Percentiles rank a stretch among this genome's conserved stretches.
phyloP scores from a whole-genome alignment of 768 basidiomycete species.

The Tephrocybe sp. region DNA sequence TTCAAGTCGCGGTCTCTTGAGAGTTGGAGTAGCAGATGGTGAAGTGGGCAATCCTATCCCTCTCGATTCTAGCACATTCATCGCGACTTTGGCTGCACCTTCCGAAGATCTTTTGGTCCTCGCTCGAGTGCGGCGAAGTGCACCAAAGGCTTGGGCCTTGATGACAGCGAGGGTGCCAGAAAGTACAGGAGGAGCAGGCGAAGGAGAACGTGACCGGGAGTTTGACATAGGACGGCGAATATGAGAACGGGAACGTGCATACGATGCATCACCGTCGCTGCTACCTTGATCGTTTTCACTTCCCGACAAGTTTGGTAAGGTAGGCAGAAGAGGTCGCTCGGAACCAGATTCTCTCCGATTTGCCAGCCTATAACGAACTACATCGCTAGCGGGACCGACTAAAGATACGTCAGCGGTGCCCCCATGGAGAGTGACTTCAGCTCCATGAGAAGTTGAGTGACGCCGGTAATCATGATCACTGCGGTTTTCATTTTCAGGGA shows the following conservation, averaged over 20 bases:
- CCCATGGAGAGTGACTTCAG: constrained; percentile 71
- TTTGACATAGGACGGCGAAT: constrained; percentile 45
- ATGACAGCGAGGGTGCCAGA: constrained; percentile 87
- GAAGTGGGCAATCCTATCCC: constrained; percentile 52
- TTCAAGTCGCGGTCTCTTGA: constrained; percentile 32
- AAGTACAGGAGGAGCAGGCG: constrained; percentile 45
- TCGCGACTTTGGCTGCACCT: constrained; percentile 67
- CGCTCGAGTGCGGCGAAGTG: constrained; percentile 74
- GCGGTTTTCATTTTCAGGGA: constrained; percentile 60
- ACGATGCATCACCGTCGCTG: constrained; percentile 54
- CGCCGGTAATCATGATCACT: constrained; percentile 69
- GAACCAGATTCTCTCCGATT: constrained; percentile 47
- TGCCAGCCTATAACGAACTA: constrained; percentile 60
- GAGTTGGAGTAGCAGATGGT: constrained; percentile 9
- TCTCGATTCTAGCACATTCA: constrained; percentile 80
- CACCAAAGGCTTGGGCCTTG: constrained; percentile 89
- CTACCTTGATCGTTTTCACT: constrained; percentile 55
- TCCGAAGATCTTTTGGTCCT: constrained; percentile 74
- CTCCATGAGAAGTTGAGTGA: constrained; percentile 47
- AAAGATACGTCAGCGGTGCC: constrained; percentile 73
- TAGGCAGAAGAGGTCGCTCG: constrained; percentile 49
- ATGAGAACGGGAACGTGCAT: constrained; percentile 42
- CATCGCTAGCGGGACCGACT: constrained; percentile 48
- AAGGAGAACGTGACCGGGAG: constrained; percentile 51
- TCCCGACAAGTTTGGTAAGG: constrained; percentile 46